A percentile compares a stretch with the other conserved stretches of the same genome.
Conservation (phyloP, 2,329 filamentous ascomycete genomes). For the Botrytis sinoallii region DNA sequence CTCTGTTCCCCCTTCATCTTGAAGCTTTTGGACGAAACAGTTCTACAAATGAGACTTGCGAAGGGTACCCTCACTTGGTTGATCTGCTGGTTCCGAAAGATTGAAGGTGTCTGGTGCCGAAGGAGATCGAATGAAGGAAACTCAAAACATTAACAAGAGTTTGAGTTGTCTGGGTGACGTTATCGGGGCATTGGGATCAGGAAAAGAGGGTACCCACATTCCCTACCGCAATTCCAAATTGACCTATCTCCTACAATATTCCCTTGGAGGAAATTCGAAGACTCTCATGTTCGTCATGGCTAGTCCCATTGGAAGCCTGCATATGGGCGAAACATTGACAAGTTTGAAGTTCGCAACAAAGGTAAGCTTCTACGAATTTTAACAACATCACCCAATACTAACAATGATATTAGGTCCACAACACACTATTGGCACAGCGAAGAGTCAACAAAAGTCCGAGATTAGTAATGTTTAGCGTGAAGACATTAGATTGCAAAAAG, state of each 20-base stretch:
- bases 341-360: conserved; percentile 96
- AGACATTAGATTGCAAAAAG: conserved; percentile 13
- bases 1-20: conserved; percentile 95
- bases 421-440: conserved; percentile 88
- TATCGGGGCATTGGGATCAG: conserved; percentile 85
- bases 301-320: conserved; percentile 84
- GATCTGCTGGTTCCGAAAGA: conserved; percentile 93
- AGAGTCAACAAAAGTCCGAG: conserved; percentile 62
- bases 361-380: conserved; percentile 47
- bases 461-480: conserved; percentile 24
- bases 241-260: conserved; percentile 92
- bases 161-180: conserved; percentile 91
- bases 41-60: conserved; percentile 75
- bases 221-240: conserved; percentile 97
- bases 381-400: conserved; percentile 22
- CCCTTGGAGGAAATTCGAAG: conserved; percentile 90
- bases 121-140: conserved; percentile 86
- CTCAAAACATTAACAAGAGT: conserved; percentile 95
- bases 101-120: conserved; percentile 83
- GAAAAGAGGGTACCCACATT: conserved; percentile 73
- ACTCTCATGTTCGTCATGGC: conserved; percentile 99
- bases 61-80: conserved; percentile 91
- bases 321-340: conserved; percentile 88
- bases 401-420: conserved; percentile 59
- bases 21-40: conserved; percentile 68